Percentiles rank a stretch among this genome's conserved stretches.
phyloP scores from a whole-genome alignment of 805 yeast species.

The Yamadazyma takamatsuzukensis region DNA sequence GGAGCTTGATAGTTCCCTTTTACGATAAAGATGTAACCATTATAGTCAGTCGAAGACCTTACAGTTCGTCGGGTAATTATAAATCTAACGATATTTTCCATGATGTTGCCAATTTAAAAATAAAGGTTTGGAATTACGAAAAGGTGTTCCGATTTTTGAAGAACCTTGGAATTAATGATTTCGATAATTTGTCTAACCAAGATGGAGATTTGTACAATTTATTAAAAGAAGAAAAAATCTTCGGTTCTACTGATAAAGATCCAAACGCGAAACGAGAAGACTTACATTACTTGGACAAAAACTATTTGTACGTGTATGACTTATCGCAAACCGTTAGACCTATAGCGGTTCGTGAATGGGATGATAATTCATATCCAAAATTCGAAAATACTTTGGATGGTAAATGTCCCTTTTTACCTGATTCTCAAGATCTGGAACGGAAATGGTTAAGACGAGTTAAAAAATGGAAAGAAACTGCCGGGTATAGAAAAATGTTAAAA shows the following conservation, averaged over 20 bases:
- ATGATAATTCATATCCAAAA: conserved; percentile 49
- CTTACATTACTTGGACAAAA: conserved; percentile 70
- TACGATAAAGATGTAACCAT: conserved; percentile 65
- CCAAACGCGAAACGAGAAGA: conserved; percentile 83
- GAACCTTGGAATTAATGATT: conserved; percentile 47
- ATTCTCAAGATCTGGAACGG: conserved; percentile 42
- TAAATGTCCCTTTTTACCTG: conserved; percentile 77
- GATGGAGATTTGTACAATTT: conserved; percentile 40
- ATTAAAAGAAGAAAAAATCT: conserved; percentile 77
- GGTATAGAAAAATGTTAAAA: conserved; percentile 37
- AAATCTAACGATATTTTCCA: conserved; percentile 59
- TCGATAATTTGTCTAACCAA: conserved; percentile 13
- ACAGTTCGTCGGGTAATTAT: conserved; percentile 39
- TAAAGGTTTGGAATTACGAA: conserved; percentile 86
- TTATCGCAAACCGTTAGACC: conserved; percentile 76
- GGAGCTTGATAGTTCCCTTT: conserved; percentile 41
- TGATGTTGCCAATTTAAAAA: conserved; percentile 55
- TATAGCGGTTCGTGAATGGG: conserved; percentile 80
- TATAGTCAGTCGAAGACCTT: conserved; percentile 65
- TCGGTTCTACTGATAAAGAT: conserved; percentile 87
- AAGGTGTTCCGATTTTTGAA: conserved; percentile 77
- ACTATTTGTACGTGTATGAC: conserved; percentile 76
- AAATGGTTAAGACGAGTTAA: conserved; percentile 36
- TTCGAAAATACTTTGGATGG: conserved; percentile 65
- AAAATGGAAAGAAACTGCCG: conserved; percentile 39